A percentile compares a stretch with the other conserved stretches of the same genome.
phyloP scores from a whole-genome alignment of 345 rosid genomes.

The Geranium rotundifolium region DNA sequence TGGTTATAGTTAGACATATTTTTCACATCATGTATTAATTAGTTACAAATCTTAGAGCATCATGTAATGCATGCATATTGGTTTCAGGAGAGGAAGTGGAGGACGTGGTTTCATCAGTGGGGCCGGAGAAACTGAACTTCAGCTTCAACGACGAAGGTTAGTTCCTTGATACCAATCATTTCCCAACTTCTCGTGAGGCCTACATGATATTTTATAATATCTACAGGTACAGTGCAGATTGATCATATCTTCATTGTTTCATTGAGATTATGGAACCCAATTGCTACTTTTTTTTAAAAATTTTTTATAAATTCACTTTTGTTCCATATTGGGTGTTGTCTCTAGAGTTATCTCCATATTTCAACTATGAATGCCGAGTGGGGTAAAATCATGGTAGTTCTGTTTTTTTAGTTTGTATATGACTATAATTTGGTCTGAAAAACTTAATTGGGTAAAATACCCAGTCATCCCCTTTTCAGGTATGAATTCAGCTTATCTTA shows the following conservation, averaged over 20 bases:
- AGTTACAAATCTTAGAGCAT: not conserved
- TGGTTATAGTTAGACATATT: too few species aligned
- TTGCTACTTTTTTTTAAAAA: too few species aligned
- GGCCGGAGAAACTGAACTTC: conserved; percentile 98
- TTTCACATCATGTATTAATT: too few species aligned
- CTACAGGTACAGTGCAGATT: too few species aligned
- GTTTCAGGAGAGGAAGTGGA: conserved; percentile 87
- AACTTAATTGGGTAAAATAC: not conserved
- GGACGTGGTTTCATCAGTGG: conserved; percentile 88
- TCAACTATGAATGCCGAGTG: too few species aligned
- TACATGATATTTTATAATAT: too few species aligned
- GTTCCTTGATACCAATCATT: conserved; percentile 5
- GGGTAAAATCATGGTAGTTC: not conserved
- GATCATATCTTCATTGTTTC: too few species aligned
- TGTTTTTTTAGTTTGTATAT: not conserved
- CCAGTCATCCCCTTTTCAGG: not conserved
- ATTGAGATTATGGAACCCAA: too few species aligned
- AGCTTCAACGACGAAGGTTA: conserved; percentile 87
- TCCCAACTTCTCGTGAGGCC: too few species aligned
- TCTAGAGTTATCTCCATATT: too few species aligned
- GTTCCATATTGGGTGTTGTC: too few species aligned
- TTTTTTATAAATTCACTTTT: too few species aligned
- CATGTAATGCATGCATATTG: conserved; percentile 6
- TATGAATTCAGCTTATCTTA: not conserved
- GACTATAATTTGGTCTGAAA: not conserved